Conservation (phyloP, 345 rosid genomes). For the Syzygium aqueum region DNA sequence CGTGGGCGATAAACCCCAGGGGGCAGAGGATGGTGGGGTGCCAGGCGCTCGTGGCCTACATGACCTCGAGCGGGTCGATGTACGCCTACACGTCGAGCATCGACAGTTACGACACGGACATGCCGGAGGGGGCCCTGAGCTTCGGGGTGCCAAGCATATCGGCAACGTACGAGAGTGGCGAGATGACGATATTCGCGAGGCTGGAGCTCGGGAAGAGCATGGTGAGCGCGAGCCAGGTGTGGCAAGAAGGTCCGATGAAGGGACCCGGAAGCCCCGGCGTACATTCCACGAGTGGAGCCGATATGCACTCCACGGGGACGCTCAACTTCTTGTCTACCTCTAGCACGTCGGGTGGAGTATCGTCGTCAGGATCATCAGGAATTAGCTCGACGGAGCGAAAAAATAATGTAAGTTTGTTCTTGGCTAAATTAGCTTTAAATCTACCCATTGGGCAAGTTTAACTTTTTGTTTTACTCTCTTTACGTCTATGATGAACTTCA, state of each 20-base stretch:
- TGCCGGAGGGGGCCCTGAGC: conserved; percentile 20
- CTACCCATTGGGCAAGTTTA: neutral
- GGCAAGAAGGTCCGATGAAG: conserved; percentile 54
- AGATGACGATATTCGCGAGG: conserved; percentile 56
- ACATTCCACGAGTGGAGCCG: conserved; percentile 16
- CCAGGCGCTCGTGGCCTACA: conserved; percentile 57
- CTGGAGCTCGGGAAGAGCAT: conserved; percentile 23
- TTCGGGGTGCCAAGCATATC: conserved; percentile 30
- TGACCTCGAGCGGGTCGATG: conserved; percentile 20
- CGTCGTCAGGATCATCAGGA: conserved; percentile 14
- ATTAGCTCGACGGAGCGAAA: conserved; percentile 17
- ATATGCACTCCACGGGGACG: conserved; percentile 15
- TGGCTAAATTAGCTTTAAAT: neutral
- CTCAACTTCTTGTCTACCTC: conserved; percentile 23
- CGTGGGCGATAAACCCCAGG: conserved; percentile 68
- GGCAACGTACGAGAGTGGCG: conserved; percentile 12
- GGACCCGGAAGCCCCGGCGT: neutral
- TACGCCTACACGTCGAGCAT: conserved; percentile 30
- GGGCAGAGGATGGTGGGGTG: conserved; percentile 30
- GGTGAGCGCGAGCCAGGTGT: conserved; percentile 36
- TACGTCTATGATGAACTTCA: neutral
- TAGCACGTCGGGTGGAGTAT: neutral
- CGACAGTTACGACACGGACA: fast-evolving
- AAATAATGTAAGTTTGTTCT: conserved; percentile 55
- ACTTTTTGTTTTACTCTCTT: neutral